Base-by-base conservation (phyloP, 768 basidiomycete genomes). In the Kwoniella dejecticola region DNA sequence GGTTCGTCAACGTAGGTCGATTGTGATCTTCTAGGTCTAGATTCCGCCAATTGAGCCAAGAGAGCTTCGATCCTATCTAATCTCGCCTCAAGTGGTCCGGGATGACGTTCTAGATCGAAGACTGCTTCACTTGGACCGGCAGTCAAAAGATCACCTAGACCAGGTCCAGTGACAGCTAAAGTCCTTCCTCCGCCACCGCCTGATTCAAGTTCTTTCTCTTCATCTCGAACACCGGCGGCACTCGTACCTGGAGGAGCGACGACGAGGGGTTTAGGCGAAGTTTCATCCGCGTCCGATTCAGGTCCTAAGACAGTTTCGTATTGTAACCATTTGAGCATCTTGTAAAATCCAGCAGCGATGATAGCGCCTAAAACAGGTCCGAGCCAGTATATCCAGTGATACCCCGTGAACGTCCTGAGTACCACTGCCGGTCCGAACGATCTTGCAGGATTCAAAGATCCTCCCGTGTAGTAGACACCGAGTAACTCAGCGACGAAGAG, bases 401-500 rank as follows among this genome's bases (percentile, higher is more conserved):
- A 78, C 0, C 41, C 44, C 2, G 42, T 47, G 62, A 78, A 78
- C 0, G 60, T 62, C 15, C 40, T 40, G 4, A 78, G 57, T 1
- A 78, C 77, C 10, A 78, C 77, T 11, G 46, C 24, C 11, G 77
- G 77, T 4, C 77, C 77, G 57, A 78, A 77, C 12, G 59, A 63
- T 57, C 77, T 58, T 12, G 77, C 73, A 26, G 77, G 77, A 58
- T 78, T 78, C 40, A 78, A 62, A 0, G 77, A 78, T 15, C 77
- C 77, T n/a, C 77, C 77, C 27, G 77, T 77, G 58, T 78, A 78
- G 50, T 78, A 78, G 0, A 78, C 77, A 26, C 75, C 72, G 13
- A 77, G 57, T 11, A 78, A 57, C 50, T 78, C 77, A n/a, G 77
- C 77, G 24, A 78, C 66, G 60, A 77, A 78, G 7, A 78, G 64